phyloP scores from a whole-genome alignment of 306 rosid genomes.

The Delonix regia region DNA sequence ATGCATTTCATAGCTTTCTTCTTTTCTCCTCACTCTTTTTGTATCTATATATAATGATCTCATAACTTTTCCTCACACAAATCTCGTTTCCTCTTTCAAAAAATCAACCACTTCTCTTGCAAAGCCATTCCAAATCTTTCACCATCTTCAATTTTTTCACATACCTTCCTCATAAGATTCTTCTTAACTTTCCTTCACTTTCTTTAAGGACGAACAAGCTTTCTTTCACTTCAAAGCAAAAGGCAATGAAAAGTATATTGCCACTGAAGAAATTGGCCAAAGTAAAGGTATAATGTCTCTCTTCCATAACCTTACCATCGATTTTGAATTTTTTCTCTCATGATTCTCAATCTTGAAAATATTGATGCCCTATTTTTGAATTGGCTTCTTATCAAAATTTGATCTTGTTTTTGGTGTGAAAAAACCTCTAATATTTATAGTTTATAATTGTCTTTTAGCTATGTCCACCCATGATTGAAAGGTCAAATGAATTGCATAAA shows the following conservation, averaged over 20 bases:
- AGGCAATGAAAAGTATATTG: not conserved
- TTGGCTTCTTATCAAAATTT: not conserved
- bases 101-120: not conserved
- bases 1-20: not conserved
- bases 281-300: not conserved
- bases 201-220: not conserved
- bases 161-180: not conserved
- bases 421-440: not conserved
- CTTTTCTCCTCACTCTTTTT: not conserved
- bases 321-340: not conserved
- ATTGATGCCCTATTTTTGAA: not conserved
- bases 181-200: not conserved
- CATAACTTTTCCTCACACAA: not conserved
- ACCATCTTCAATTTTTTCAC: too few relatives aligned
- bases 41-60: not conserved
- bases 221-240: not conserved
- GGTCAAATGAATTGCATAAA: too few relatives aligned
- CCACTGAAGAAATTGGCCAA: not conserved
- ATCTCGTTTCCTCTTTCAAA: not conserved
- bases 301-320: not conserved
- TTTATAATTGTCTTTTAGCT: not conserved
- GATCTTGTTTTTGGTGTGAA: not conserved
- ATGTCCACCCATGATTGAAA: not conserved
- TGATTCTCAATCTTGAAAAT: not conserved
- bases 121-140: not conserved